Conservation (phyloP, 208 protist genomes). For the Crithidia brevicula region DNA sequence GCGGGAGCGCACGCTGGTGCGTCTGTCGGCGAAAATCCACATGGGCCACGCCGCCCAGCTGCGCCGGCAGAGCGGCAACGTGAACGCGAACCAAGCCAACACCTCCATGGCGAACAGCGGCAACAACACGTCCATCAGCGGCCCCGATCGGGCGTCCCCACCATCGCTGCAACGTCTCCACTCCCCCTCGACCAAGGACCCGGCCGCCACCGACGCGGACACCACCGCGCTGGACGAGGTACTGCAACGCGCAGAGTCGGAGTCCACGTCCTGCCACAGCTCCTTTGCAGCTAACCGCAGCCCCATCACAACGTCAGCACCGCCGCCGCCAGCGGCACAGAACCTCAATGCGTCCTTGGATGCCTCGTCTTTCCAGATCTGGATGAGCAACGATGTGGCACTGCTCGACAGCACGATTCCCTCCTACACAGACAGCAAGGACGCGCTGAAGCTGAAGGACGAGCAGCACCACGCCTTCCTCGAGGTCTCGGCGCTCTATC, state of each 20-base stretch:
- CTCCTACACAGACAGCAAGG: conserved; percentile 47
- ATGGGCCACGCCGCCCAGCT: conserved; percentile 25
- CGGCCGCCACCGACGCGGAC: conserved; percentile 1
- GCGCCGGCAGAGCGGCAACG: conserved; percentile 18
- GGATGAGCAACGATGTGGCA: conserved; percentile 33
- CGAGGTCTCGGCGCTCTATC: conserved; percentile 41
- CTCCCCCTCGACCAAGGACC: conserved; percentile 11
- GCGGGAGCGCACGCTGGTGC: conserved; percentile 28
- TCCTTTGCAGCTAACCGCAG: conserved; percentile 10
- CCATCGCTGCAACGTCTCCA: conserved; percentile 3
- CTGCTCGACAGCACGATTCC: conserved; percentile 50
- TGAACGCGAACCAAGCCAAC: conserved; percentile 7
- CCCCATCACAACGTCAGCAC: conserved; percentile 1
- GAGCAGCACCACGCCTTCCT: conserved; percentile 58
- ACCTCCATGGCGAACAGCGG: conserved; percentile 6
- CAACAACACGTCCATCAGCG: not conserved
- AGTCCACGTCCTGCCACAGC: conserved; percentile 13
- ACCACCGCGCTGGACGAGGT: not conserved
- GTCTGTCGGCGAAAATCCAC: conserved; percentile 44
- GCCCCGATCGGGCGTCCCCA: not conserved
- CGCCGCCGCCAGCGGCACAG: not conserved
- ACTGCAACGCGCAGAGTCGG: conserved; percentile 10
- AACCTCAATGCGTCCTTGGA: conserved; percentile 24
- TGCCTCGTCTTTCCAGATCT: conserved; percentile 21
- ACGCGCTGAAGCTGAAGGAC: conserved; percentile 57